Base-by-base conservation (phyloP, 2,329 filamentous ascomycete genomes). In the Ophiostoma pallidulum region DNA sequence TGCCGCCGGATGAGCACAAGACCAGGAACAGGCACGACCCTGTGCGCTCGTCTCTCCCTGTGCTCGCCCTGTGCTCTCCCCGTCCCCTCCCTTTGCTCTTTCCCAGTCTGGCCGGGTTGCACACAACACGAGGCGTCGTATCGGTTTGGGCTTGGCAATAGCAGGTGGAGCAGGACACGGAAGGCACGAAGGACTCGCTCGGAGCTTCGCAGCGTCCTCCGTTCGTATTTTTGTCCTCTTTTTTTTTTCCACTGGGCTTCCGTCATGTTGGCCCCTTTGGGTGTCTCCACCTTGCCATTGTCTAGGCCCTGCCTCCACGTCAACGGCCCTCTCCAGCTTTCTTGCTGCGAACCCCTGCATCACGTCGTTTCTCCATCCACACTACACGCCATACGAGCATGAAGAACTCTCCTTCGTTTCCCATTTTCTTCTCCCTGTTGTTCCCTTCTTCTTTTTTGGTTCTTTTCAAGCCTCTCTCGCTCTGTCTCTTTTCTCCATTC, bases 331-430 rank as follows among this genome's bases (percentile, higher is more conserved):
- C 37, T 39, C 31, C 41, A 31, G 32, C 33, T 37, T 29, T 8
- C 18, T 28, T 33, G 36, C 36, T 36, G 20, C 14, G 36, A 18
- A 44, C 47, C 47, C 47, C 47, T 49, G 47, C 47, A 41, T 45
- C 47, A 28, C 47, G 45, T 49, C 47, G 28, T 19, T 45, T 33
- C 28, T 29, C 40, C 13, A 31, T 44, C 35, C 26, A 35, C 41
- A 31, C 33, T n/a, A 39, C 41, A 39, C 43, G 24, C 43, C 36
- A 33, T 46, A 19, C 36, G 44, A 39, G 24, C 32, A 40, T 39
- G 28, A 24, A 45, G n/a, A 16, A 31, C 20, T 24, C 16, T 19
- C 37, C 28, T 42, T 39, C 28, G 33, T 37, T 46, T 41, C 18
- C 37, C 37, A 22, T 32, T 41, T 42, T 44, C 33, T 20, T 19